Conservation (phyloP, 2,329 filamentous ascomycete species). For the Leptoxyphium fumago region DNA sequence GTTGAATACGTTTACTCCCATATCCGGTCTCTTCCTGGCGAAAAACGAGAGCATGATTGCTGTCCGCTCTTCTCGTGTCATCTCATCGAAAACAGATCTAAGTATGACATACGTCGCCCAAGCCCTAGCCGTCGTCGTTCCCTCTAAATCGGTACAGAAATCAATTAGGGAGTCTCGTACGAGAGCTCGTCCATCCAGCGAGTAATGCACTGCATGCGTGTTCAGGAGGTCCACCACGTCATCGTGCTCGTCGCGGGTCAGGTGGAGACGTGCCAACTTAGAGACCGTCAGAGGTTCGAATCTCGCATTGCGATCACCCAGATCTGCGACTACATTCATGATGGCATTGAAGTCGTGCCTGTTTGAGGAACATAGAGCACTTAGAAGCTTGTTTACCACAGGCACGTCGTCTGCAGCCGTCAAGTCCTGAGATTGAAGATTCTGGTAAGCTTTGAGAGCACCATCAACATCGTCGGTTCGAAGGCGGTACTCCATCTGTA, state of each 20-base stretch:
- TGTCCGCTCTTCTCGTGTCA: constrained; percentile 49
- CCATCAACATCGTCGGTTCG: constrained; percentile 56
- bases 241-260: constrained; percentile 60
- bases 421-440: constrained; percentile 43
- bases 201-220: constrained; percentile 55
- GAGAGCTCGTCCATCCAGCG: constrained; percentile 50
- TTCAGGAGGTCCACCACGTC: constrained; percentile 75
- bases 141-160: constrained; percentile 47
- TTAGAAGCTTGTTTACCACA: constrained; percentile 57
- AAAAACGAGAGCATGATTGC: constrained; percentile 76
- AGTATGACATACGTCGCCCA: constrained; percentile 49
- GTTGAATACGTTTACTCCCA: constrained; percentile 74
- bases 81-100: constrained; percentile 44
- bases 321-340: constrained; percentile 54
- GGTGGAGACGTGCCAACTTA: constrained; percentile 56
- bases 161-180: constrained; percentile 52
- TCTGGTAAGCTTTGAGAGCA: constrained; percentile 50
- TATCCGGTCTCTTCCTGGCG: constrained; percentile 68
- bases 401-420: constrained; percentile 44
- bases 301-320: constrained; percentile 54
- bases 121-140: constrained; percentile 47
- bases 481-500: constrained; percentile 66
- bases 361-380: constrained; percentile 46
- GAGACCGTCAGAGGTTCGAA: constrained; percentile 64
- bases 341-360: constrained; percentile 55